Percentiles rank a stretch among this genome's conserved stretches.
These are phyloP conservation scores for Botrytis porri DNA, from an alignment of 2,329 filamentous ascomycete genomes.

Conservation along the genomic window DNA sequence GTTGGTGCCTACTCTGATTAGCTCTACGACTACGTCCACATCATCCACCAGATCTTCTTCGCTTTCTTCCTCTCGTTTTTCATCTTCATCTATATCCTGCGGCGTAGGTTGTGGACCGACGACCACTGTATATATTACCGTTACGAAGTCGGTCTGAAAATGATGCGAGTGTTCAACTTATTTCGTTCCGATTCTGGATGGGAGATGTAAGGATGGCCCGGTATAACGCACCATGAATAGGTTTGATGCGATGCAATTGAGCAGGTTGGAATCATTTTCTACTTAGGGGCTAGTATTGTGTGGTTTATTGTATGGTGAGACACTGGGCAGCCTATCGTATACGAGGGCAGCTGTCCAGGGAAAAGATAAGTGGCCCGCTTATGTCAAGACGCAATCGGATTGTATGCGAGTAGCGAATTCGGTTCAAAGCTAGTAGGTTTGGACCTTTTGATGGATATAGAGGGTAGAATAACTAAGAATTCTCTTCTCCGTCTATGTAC, in stretches of 20 bases:
- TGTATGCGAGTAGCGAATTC: not conserved
- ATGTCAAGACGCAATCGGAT: too few species aligned
- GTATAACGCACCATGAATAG: not conserved
- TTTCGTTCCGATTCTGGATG: not conserved
- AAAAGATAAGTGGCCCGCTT: not conserved
- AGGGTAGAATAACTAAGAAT: not conserved
- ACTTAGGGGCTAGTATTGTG: not conserved
- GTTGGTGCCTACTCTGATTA: not conserved
- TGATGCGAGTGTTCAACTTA: not conserved
- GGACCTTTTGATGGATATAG: not conserved
- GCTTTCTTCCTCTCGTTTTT: not conserved
- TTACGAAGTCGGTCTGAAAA: not conserved
- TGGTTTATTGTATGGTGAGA: not conserved
- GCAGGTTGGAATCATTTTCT: not conserved
- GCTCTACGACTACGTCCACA: not conserved
- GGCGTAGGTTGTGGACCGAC: not conserved
- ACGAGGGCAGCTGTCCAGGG: not conserved
- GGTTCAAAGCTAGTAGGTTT: not conserved
- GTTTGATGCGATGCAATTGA: not conserved
- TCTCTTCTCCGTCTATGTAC: not conserved
- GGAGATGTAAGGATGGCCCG: not conserved
- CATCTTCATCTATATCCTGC: not conserved
- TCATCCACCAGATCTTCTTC: not conserved
- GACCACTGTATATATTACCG: conserved; percentile 11
- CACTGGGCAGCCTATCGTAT: not conserved